phyloP scores from a whole-genome alignment of 148 eudicot genomes.

The Polygonum aviculare region DNA sequence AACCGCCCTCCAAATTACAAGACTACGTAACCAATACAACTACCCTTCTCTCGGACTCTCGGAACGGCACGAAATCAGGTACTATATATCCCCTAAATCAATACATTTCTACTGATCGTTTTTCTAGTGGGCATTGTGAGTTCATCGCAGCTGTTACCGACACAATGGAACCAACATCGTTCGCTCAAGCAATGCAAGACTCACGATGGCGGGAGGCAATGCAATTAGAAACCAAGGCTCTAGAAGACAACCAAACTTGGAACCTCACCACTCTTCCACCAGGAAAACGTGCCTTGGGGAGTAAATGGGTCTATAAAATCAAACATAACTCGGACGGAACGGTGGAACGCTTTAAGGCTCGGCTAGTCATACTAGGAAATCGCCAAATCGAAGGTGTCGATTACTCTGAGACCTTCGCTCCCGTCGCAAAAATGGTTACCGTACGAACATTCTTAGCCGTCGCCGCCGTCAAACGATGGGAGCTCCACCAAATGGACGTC shows the following conservation, averaged over 20 bases:
- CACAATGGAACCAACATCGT: background rate
- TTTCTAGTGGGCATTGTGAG: background rate
- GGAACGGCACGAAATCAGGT: no score
- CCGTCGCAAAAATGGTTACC: background rate
- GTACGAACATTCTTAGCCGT: background rate
- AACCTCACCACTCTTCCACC: background rate
- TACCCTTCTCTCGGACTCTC: no score
- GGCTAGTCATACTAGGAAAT: no score
- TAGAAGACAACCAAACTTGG: background rate
- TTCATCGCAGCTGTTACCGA: background rate
- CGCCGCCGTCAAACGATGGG: background rate
- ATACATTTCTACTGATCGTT: no score
- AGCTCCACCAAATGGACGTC: background rate
- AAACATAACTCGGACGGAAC: background rate
- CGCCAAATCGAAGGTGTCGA: background rate
- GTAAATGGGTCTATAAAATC: background rate
- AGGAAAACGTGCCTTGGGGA: background rate
- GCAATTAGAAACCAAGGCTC: background rate
- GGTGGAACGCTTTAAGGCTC: background rate
- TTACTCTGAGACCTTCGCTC: background rate
- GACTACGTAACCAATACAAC: no score
- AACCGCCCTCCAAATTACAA: no score
- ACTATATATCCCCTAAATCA: no score
- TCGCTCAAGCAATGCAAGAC: background rate
- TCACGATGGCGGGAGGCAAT: background rate